Evolutionary conservation across 148 eudicot species (phyloP).

Genomic region (Amaranthus cruentus): DNA sequence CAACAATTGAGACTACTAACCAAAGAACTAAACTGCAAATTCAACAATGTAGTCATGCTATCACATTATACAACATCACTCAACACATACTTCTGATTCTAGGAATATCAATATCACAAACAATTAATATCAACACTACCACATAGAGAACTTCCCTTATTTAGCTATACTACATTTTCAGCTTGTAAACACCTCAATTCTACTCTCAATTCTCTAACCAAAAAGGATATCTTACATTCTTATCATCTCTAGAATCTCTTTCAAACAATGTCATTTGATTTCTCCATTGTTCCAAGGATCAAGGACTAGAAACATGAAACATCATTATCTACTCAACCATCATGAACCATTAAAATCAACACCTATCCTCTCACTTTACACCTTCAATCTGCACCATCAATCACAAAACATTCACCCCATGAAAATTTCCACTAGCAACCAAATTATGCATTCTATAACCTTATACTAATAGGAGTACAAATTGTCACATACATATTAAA

Average conservation of each 20-base stretch:
- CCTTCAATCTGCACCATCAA: neutral
- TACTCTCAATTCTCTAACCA: neutral
- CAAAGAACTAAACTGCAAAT: no score
- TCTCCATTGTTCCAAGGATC: no score
- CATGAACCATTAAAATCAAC: neutral
- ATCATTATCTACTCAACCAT: no score
- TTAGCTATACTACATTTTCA: neutral
- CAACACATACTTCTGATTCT: no score
- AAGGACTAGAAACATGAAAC: no score
- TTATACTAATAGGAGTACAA: neutral
- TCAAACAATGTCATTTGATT: no score
- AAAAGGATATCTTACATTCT: no score
- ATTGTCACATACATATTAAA: neutral
- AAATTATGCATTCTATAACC: neutral
- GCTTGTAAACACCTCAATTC: neutral
- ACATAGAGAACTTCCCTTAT: neutral
- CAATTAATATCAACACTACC: neutral
- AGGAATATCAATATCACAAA: neutral
- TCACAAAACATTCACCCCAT: neutral
- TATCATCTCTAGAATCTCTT: neutral
- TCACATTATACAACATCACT: no score
- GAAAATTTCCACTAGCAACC: neutral
- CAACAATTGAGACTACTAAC: no score
- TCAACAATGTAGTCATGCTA: no score
- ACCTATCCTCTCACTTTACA: constrained; percentile 1